These are phyloP conservation scores for Yamadazyma membranifaciens DNA, from an alignment of 1,139 yeast genomes.

Conservation along the genomic window DNA sequence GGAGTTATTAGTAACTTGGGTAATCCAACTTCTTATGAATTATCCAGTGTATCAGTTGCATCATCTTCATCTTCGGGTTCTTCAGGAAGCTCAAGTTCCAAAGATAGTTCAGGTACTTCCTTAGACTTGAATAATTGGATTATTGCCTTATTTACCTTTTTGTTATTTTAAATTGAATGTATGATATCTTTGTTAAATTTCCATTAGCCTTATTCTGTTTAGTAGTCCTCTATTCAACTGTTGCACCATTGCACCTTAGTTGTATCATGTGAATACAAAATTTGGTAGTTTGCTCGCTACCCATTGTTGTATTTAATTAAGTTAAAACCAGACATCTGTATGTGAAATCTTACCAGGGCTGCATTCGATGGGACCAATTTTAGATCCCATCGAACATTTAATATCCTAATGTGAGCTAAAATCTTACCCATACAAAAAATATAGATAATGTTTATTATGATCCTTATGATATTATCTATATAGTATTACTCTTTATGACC, in stretches of 20 bases:
- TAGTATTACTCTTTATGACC: too few relatives aligned
- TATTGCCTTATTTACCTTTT: constrained; percentile 8
- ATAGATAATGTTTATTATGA: too few relatives aligned
- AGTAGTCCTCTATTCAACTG: too few relatives aligned
- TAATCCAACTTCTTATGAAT: constrained; percentile 22
- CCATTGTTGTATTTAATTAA: too few relatives aligned
- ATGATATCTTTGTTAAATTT: background rate
- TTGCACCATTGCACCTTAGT: too few relatives aligned
- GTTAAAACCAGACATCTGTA: too few relatives aligned
- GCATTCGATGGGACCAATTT: too few relatives aligned
- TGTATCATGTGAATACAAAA: background rate
- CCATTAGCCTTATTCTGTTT: background rate
- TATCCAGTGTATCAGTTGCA: constrained; percentile 22
- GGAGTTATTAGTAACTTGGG: constrained; percentile 33
- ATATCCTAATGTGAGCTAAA: too few relatives aligned
- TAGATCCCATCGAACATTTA: too few relatives aligned
- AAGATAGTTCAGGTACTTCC: constrained; percentile 23
- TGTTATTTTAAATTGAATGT: constrained; percentile 2
- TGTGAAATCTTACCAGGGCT: too few relatives aligned
- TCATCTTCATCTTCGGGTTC: constrained; percentile 15
- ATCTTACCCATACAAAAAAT: too few relatives aligned
- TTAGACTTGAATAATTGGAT: constrained; percentile 6
- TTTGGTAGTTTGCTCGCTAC: background rate
- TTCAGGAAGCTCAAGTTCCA: constrained; percentile 13
- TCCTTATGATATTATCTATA: too few relatives aligned